Conservation (phyloP, 306 rosid species). For the Malus sieversii region DNA sequence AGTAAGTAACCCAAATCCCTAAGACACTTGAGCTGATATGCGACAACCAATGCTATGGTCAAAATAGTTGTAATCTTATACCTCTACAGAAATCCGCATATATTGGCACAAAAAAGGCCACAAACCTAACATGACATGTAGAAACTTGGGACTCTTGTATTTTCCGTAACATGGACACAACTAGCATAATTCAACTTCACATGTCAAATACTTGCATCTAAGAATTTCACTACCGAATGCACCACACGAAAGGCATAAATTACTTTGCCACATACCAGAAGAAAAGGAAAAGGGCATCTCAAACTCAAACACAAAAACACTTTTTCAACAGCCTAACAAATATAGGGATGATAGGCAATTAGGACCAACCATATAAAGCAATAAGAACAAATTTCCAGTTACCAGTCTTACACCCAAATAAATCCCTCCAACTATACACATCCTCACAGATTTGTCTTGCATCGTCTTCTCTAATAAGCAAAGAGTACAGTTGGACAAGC, state of each 20-base stretch:
- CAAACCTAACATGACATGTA: background rate
- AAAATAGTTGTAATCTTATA: background rate
- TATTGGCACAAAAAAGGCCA: background rate
- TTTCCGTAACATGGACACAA: background rate
- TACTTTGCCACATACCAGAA: background rate
- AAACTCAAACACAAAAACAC: background rate
- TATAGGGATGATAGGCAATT: no score
- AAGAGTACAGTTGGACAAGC: background rate
- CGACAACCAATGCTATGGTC: background rate
- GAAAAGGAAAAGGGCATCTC: background rate
- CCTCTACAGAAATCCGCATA: background rate
- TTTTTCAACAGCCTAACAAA: background rate
- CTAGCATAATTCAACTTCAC: background rate
- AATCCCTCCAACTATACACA: background rate
- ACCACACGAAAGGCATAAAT: background rate
- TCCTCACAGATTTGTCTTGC: background rate
- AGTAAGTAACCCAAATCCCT: background rate
- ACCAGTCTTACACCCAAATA: background rate
- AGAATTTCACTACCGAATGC: background rate
- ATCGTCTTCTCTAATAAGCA: background rate
- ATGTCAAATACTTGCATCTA: background rate
- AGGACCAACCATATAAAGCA: background rate
- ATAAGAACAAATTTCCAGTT: background rate
- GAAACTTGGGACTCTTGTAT: background rate
- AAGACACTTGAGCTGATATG: background rate